Conservation (phyloP, 2,329 filamentous ascomycete species). For the Hypoxylon sp. region DNA sequence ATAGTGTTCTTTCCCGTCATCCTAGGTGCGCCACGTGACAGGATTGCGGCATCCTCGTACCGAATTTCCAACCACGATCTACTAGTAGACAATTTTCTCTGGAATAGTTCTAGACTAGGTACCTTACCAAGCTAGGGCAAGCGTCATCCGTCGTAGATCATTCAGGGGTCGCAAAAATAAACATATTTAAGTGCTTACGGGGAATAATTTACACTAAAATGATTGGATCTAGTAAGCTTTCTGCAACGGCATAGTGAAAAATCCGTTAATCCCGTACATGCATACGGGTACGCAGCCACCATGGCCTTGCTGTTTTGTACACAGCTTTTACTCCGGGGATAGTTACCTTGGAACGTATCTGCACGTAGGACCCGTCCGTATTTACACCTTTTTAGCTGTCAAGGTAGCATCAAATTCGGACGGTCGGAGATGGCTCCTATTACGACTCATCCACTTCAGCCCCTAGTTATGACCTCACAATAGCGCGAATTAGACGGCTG, state of each 20-base stretch:
- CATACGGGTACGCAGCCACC: neutral
- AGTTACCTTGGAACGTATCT: slow-evolving; percentile 7
- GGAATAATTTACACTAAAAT: neutral
- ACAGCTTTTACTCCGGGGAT: slow-evolving; percentile 1
- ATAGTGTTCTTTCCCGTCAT: no score
- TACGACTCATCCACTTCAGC: slow-evolving; percentile 11
- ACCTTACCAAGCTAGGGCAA: neutral
- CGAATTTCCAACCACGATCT: slow-evolving; percentile 5
- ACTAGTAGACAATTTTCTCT: neutral
- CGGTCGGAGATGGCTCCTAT: slow-evolving; percentile 31
- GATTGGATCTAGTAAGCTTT: no score
- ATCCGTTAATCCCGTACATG: slow-evolving; percentile 1
- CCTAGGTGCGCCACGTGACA: no score
- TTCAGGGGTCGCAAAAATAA: slow-evolving; percentile 5
- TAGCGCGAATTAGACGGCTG: neutral
- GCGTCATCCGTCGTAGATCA: slow-evolving; percentile 11
- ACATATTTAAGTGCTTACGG: neutral
- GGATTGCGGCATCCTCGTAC: neutral
- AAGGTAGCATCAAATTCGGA: slow-evolving; percentile 33
- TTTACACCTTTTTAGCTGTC: slow-evolving; percentile 10
- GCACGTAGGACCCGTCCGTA: neutral
- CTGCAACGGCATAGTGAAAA: neutral
- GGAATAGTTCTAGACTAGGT: neutral
- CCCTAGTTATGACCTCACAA: slow-evolving; percentile 21
- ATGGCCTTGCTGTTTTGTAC: neutral